Base-by-base conservation (phyloP, 2,329 filamentous ascomycete species). In the Neocucurbitaria cava region DNA sequence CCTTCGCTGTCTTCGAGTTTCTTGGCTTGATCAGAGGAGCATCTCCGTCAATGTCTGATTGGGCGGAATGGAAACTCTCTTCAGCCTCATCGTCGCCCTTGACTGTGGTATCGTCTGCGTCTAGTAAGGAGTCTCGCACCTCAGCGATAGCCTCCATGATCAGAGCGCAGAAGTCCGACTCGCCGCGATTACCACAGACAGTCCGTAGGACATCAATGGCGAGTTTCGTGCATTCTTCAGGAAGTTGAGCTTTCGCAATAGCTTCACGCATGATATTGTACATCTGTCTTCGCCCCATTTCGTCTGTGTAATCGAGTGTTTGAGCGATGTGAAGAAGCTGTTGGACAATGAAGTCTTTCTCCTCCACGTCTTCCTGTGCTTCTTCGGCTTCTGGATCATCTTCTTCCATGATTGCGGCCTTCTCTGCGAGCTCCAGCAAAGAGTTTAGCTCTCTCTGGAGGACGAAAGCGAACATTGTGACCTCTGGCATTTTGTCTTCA, bases 261-360 rank as follows among this genome's bases (percentile, higher is more conserved):
- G 89, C 89, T 72, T 96, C 91, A 50, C 95, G 86, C 55, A 98
- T 85, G 30, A 98, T 83, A 17, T 91, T 87, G 73, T 96, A 97
- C 92, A 99, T 98, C 79, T 96, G 96, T 54, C 94, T 85, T 61
- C 95, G 87, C 45, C 95, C 95, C 59, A 96, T 91, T 76, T 98
- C 95, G 71, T 99, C 95, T n/a, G 91, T 93, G 76, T 98, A 99
- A 76, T 99, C 95, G 46, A 98, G 85, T 1, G 91, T 96, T 55
- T 93, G 83, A 5, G 92, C 90, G 70, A 99, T 96, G 66, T 97
- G 90, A 31, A 99, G 86, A 52, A 99, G 82, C 72, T 99, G 96
- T 73, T 98, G 93, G 35, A 97, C 90, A 58, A 97, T 90, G 66
- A 99, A 99, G 75, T 98, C 94, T 65, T 93, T 89, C 72, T 97